A percentile compares a stretch with the other conserved stretches of the same genome.
These are phyloP conservation scores for Pseudoturritis turrita DNA, from an alignment of 345 rosid species.

Conservation along the genomic window DNA sequence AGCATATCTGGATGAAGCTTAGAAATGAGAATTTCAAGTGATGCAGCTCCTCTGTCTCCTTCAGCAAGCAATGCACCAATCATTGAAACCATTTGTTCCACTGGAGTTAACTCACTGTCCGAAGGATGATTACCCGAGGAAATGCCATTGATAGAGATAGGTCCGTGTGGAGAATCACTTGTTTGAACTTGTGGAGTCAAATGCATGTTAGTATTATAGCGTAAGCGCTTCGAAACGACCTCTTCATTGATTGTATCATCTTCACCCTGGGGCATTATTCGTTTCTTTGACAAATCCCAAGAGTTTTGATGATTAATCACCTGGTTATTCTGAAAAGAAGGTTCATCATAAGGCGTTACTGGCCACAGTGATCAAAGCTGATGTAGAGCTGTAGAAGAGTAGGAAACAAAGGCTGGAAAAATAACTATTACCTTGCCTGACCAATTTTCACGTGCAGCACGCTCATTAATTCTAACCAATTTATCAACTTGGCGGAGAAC, in stretches of 20 bases:
- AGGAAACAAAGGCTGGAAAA: not conserved
- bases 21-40: slow-evolving; percentile 86
- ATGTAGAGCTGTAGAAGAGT: slow-evolving; percentile 10
- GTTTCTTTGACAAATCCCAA: slow-evolving; percentile 65
- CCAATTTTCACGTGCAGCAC: slow-evolving; percentile 75
- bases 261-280: slow-evolving; percentile 56
- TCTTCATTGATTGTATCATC: slow-evolving; percentile 62
- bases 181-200: slow-evolving; percentile 38
- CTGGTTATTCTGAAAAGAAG: slow-evolving; percentile 68
- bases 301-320: slow-evolving; percentile 44
- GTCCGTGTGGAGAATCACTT: slow-evolving; percentile 48
- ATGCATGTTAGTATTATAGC: slow-evolving; percentile 41
- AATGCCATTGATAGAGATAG: slow-evolving; percentile 51
- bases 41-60: slow-evolving; percentile 98
- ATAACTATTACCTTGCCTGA: slow-evolving; percentile 50
- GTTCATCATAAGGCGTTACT: slow-evolving; percentile 16
- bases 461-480: slow-evolving; percentile 74
- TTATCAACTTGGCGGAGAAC: slow-evolving; percentile 93
- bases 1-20: slow-evolving; percentile 94
- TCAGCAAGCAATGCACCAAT: slow-evolving; percentile 99
- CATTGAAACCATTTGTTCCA: slow-evolving; percentile 95
- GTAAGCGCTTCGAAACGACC: slow-evolving; percentile 55
- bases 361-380: slow-evolving; percentile 18
- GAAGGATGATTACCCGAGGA: slow-evolving; percentile 42
- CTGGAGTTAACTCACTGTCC: slow-evolving; percentile 75